A percentile compares a stretch with the other conserved stretches of the same genome.
Evolutionary conservation across 2,329 filamentous ascomycete genomes (phyloP).

Genomic region (Alternaria sp.): DNA sequence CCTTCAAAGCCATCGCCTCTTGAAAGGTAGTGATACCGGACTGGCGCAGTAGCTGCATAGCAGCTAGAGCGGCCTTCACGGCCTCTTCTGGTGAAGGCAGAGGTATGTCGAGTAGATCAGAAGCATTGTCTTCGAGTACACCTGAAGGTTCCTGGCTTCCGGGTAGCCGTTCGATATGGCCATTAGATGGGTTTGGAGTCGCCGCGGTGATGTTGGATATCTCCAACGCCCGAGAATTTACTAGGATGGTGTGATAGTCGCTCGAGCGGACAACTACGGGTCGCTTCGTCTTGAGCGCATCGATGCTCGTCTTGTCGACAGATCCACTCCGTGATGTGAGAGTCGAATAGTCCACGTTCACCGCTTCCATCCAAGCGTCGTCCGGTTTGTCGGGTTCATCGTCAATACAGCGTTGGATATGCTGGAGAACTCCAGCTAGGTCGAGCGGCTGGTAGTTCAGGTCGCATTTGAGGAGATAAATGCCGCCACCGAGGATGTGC

Average conservation of each 20-base stretch:
- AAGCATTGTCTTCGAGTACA: constrained; percentile 1
- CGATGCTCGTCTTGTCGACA: neutral
- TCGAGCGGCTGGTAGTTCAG: constrained; percentile 6
- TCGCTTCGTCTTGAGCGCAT: neutral
- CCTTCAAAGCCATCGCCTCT: neutral
- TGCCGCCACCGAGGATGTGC: constrained; percentile 4
- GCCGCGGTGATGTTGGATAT: constrained; percentile 1
- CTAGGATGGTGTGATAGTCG: constrained; percentile 4
- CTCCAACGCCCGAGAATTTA: neutral
- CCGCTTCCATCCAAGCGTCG: constrained; percentile 4
- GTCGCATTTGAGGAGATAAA: constrained; percentile 5
- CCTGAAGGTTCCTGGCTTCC: constrained; percentile 5
- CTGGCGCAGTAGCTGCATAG: neutral
- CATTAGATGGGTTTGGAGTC: neutral
- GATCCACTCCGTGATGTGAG: neutral
- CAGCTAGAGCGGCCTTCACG: neutral
- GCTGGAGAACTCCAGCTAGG: neutral
- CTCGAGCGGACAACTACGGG: neutral
- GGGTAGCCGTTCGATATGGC: neutral
- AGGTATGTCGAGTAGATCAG: neutral
- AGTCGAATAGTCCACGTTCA: constrained; percentile 8
- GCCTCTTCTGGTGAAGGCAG: neutral
- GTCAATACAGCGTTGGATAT: constrained; percentile 1
- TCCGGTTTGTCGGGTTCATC: neutral
- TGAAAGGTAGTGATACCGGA: constrained; percentile 7